Evolutionary conservation across 2,329 filamentous ascomycete species (phyloP), one percentile per base, ranked within the genome.

Genomic region (Niveomyces coronatus): DNA sequence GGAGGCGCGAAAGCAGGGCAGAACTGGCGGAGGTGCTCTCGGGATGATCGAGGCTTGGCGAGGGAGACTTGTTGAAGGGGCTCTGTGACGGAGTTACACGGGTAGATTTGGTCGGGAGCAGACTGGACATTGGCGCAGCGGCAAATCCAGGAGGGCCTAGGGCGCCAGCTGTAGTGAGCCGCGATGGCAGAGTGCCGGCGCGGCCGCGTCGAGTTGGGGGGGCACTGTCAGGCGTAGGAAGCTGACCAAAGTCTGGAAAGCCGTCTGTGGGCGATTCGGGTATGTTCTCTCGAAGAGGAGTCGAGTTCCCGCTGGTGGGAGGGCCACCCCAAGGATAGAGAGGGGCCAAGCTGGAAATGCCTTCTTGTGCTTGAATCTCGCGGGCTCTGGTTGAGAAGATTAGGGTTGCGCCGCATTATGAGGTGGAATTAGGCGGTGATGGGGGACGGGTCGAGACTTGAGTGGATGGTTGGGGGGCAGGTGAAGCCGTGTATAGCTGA

Each of bases 361-460:
- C 88, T 72, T 96, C 89, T 65, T 95, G 88, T 39, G 88, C 88
- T 66, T 96, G 89, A 45, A 96, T 95, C 62, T 98, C 91, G 59
- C 91, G 77, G 48, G 91, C 88, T 56, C 89, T 94, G 45, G n/a
- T 31, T n/a, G 7, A 11, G n/a, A 19, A 10, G 35, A 9, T 11
- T 5, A n/a, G n/a, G n/a, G n/a, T n/a, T n/a, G n/a, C n/a, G n/a
- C n/a, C n/a, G n/a, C n/a, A n/a, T n/a, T n/a, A n/a, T n/a, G n/a
- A n/a, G n/a, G 17, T n/a, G 6, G n/a, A 8, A n/a, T 31, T 38
- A 33, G 31, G 11, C 28, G 17, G 31, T 16, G 24, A 28, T 31
- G 10, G 34, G 24, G 37, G 23, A 34, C 15, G 28, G 9, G 24
- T 17, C 9, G 17, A 33, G 9, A 4, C 7, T 24, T 18, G 17